Conservation (phyloP, 2,329 filamentous ascomycete genomes). For the Penicillium polonicum region DNA sequence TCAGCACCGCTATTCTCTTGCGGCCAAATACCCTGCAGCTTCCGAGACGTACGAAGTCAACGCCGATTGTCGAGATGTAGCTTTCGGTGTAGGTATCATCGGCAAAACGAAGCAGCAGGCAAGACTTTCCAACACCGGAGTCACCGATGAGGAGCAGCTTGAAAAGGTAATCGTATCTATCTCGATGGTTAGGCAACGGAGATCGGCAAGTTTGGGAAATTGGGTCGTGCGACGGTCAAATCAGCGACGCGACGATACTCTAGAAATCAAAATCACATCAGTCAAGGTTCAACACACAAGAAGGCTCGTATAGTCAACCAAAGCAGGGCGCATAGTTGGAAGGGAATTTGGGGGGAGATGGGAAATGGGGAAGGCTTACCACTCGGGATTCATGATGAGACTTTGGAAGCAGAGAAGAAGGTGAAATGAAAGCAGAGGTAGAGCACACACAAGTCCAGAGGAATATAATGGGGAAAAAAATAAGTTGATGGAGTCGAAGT, state of each 20-base stretch:
- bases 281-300: constrained; percentile 1
- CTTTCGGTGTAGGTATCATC: constrained; percentile 99
- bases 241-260: constrained; percentile 21
- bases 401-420: constrained; percentile 4
- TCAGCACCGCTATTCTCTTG: constrained; percentile 20
- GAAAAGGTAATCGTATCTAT: constrained; percentile 99
- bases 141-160: constrained; percentile 99
- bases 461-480: constrained; percentile 16
- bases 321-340: constrained; percentile 1
- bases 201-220: constrained; percentile 16
- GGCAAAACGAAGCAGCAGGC: constrained; percentile 93
- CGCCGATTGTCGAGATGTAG: constrained; percentile 99
- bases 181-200: constrained; percentile 26
- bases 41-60: constrained; percentile 80
- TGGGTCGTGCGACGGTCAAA: not conserved
- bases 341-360: constrained; percentile 8
- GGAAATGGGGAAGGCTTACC: constrained; percentile 35
- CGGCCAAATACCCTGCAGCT: constrained; percentile 6
- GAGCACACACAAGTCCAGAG: constrained; percentile 8
- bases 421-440: constrained; percentile 5
- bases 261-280: constrained; percentile 18
- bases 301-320: not conserved
- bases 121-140: constrained; percentile 99
- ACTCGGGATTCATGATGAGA: constrained; percentile 51
- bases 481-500: constrained; percentile 17